Evolutionary conservation across 768 basidiomycete genomes (phyloP), one percentile per base, ranked within the genome.

Genomic region (Mycena floridula): DNA sequence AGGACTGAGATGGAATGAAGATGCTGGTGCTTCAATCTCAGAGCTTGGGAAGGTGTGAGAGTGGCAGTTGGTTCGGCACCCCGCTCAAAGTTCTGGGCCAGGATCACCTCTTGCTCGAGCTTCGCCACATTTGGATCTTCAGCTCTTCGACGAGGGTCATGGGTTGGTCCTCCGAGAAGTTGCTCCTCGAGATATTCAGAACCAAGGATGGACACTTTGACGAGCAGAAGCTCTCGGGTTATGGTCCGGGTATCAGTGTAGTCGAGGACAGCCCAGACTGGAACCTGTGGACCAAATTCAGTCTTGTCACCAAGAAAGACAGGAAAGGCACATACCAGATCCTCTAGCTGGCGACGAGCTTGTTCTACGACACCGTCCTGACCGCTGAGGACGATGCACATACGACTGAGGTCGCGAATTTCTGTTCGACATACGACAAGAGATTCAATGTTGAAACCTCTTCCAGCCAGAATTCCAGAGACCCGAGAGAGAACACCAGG

Each of bases 301-400:
- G 25, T 4, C 20, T 45, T 16, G 22, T 12, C 6, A 9, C 0
- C 35, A 26, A 26, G 28, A 15, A 30, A 22, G 20, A 15, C 42
- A 32, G 9, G 13, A 23, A 44, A 28, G 42, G 12, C 20, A 76
- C 89, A 49, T 59, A 96, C 95, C 53, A 98, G 76, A 58, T 99
- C 96, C 54, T 98, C 96, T 13, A 99, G 79, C 52, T 98, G 95
- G 50, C 96, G 72, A 32, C 96, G 76, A 8, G 92, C 95, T 63
- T 99, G 96, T 66, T 98, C 96, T 42, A 99, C 87, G 36, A 98
- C 94, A 46, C 91, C 90, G 57, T 99, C 96, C 63, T 99, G 96
- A 1, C 96, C 96, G 45, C 81, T 85, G 39, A 99, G 74, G 52
- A 97, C 93, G 63, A 99, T 91, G 59, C 90, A 96, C 96, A 99